Percentiles rank a stretch among this genome's conserved stretches.
These are phyloP conservation scores for Guyanaporus albipodus DNA, from an alignment of 768 basidiomycete species.

Conservation along the genomic window DNA sequence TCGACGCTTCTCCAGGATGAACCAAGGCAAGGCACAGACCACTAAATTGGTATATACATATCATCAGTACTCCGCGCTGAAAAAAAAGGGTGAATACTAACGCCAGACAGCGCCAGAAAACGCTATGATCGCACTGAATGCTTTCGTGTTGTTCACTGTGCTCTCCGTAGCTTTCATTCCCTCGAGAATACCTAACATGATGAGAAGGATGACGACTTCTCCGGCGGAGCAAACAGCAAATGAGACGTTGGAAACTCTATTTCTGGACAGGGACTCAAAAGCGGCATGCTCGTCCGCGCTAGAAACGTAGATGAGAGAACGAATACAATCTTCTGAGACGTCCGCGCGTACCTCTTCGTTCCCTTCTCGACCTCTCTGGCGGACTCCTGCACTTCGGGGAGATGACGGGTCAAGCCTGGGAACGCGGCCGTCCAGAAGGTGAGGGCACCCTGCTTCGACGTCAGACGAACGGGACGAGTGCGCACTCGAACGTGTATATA, in stretches of 20 bases:
- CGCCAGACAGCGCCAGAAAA: conserved; percentile 77
- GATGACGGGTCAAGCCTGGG: conserved; percentile 66
- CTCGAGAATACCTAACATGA: conserved; percentile 75
- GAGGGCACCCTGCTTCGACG: conserved; percentile 46
- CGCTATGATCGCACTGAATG: conserved; percentile 73
- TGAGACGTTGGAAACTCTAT: conserved; percentile 72
- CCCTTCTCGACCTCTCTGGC: conserved; percentile 36
- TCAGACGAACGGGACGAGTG: background rate
- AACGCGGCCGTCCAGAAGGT: conserved; percentile 87
- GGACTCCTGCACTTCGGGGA: conserved; percentile 64
- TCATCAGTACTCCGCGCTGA: background rate
- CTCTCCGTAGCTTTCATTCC: conserved; percentile 57
- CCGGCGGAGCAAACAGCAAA: conserved; percentile 67
- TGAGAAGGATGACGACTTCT: conserved; percentile 62
- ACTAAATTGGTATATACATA: conserved; percentile 37
- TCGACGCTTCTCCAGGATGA: conserved; percentile 61
- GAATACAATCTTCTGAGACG: background rate
- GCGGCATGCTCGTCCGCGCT: conserved; percentile 49
- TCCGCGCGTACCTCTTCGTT: conserved; percentile 49
- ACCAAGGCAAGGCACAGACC: conserved; percentile 69
- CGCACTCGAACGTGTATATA: conserved; percentile 10
- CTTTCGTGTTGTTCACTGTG: conserved; percentile 68
- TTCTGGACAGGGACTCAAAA: conserved; percentile 62
- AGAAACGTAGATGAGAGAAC: background rate
- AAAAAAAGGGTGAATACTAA: conserved; percentile 30